These are phyloP conservation scores for Sordariomycetes sp. DNA, from an alignment of 2,329 filamentous ascomycete species.

Conservation along the genomic window DNA sequence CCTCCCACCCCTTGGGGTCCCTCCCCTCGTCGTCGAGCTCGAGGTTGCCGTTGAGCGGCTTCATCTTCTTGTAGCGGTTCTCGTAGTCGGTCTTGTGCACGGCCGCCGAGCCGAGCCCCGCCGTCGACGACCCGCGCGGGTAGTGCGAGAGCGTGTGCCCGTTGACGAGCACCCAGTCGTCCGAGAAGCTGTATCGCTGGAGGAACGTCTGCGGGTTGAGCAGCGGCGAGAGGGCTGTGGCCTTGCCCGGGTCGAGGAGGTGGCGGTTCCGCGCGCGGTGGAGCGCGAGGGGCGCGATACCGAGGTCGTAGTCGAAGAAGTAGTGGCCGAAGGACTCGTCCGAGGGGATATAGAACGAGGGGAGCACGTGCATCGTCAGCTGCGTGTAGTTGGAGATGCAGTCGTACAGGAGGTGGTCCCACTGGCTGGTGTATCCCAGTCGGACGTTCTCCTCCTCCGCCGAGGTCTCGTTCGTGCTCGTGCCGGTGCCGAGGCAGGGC, in stretches of 20 bases:
- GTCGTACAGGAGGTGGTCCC: conserved; percentile 29
- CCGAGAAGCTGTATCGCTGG: conserved; percentile 32
- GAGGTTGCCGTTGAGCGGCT: neutral
- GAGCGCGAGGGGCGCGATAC: conserved; percentile 27
- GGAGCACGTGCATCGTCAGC: conserved; percentile 27
- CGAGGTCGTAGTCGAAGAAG: conserved; percentile 24
- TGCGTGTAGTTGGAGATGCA: conserved; percentile 24
- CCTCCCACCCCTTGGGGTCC: conserved; percentile 1
- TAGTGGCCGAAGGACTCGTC: conserved; percentile 18
- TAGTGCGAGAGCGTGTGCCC: conserved; percentile 33
- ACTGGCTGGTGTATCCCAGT: conserved; percentile 16
- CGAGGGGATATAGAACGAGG: conserved; percentile 28
- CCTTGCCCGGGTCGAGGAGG: conserved; percentile 25
- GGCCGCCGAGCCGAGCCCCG: neutral
- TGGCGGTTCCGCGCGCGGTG: conserved; percentile 27
- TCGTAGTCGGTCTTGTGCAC: neutral
- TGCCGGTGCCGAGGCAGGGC: conserved; percentile 23
- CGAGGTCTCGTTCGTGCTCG: neutral
- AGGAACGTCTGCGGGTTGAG: conserved; percentile 36
- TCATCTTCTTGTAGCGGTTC: neutral
- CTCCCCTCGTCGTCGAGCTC: conserved; percentile 2
- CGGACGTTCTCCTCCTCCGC: conserved; percentile 8
- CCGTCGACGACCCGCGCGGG: conserved; percentile 16
- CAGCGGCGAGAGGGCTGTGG: conserved; percentile 27
- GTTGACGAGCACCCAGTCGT: conserved; percentile 36